Conservation (phyloP, 306 rosid genomes). For the Argentina anserina region DNA sequence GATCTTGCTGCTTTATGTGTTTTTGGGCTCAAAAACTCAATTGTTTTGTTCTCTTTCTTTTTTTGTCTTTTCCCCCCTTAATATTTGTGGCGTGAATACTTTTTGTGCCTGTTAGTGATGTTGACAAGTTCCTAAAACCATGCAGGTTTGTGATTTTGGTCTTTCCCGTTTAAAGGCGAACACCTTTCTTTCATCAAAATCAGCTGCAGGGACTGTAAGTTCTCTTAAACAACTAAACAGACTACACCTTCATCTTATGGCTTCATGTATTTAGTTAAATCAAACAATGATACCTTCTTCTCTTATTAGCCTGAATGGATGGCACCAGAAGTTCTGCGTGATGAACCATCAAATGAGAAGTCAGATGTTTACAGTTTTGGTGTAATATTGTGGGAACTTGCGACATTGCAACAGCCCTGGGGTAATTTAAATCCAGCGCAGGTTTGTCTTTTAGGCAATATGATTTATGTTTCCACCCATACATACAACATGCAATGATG, state of each 20-base stretch:
- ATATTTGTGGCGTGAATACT: not conserved
- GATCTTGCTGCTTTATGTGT: conserved; percentile 8
- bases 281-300: conserved; percentile 19
- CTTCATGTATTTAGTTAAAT: conserved; percentile 1
- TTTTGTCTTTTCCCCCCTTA: too few relatives aligned
- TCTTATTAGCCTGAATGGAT: conserved; percentile 80
- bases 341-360: conserved; percentile 95
- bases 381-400: conserved; percentile 91
- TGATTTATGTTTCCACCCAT: conserved; percentile 7
- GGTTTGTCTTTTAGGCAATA: conserved; percentile 44
- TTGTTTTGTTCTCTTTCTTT: not conserved
- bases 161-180: conserved; percentile 94
- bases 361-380: conserved; percentile 97
- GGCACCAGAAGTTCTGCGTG: conserved; percentile 99
- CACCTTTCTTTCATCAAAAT: conserved; percentile 94
- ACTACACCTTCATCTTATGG: conserved; percentile 14
- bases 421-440: conserved; percentile 86
- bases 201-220: conserved; percentile 99
- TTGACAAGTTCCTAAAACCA: not conserved
- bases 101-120: not conserved
- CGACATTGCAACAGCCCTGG: conserved; percentile 95
- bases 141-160: conserved; percentile 95
- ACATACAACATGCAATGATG: not conserved
- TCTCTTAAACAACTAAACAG: conserved; percentile 18
- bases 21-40: not conserved